Evolutionary conservation across 78 protist genomes (phyloP).

Genomic region (Dictyostelium brefeldianum): DNA sequence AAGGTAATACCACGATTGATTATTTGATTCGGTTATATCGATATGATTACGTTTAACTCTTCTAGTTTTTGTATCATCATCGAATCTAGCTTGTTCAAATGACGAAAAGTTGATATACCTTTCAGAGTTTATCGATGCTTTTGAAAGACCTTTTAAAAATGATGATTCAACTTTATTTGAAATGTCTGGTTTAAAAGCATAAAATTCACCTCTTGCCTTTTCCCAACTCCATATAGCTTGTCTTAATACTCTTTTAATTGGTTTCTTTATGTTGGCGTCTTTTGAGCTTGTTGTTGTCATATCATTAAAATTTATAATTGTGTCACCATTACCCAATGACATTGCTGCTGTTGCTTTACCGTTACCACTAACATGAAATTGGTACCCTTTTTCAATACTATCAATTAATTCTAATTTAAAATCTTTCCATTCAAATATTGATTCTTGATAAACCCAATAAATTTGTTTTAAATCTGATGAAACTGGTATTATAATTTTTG

Average conservation of each 20-base stretch:
- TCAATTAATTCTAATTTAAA: background rate
- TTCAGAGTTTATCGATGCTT: constrained; percentile 35
- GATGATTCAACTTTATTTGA: constrained; percentile 43
- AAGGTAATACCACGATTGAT: constrained; percentile 49
- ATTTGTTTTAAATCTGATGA: constrained; percentile 15
- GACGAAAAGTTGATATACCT: constrained; percentile 58
- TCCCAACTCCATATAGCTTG: constrained; percentile 63
- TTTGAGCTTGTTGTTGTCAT: background rate
- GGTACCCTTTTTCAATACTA: constrained; percentile 1
- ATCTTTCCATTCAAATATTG: constrained; percentile 25
- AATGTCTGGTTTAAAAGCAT: background rate
- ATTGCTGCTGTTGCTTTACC: too few species aligned
- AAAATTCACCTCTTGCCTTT: constrained; percentile 48
- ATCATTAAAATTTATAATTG: background rate
- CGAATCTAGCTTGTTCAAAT: constrained; percentile 57
- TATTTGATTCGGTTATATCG: background rate
- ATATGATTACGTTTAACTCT: constrained; percentile 21
- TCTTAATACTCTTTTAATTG: background rate
- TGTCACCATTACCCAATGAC: background rate
- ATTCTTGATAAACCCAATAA: constrained; percentile 24
- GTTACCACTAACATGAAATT: background rate
- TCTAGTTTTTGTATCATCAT: constrained; percentile 47
- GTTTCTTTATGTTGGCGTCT: background rate
- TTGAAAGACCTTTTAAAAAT: constrained; percentile 32
- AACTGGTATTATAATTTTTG: background rate